Evolutionary conservation across 768 basidiomycete species (phyloP).

Genomic region (Suillus alpinus): DNA sequence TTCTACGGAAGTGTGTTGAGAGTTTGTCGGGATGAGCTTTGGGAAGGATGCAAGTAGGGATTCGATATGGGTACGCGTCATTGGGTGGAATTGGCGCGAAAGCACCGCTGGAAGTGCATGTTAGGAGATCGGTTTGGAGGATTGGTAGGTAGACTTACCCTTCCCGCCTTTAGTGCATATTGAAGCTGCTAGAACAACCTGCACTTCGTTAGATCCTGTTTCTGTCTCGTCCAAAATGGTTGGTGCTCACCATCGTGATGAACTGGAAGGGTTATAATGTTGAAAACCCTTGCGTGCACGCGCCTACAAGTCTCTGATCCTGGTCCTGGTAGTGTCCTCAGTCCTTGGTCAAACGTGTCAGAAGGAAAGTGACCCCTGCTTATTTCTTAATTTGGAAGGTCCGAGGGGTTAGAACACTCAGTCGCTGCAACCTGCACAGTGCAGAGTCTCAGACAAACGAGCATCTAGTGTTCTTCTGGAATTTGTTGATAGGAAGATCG

Average conservation of each 20-base stretch:
- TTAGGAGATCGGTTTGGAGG: neutral
- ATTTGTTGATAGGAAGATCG: neutral
- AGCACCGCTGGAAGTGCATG: conserved; percentile 68
- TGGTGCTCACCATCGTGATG: neutral
- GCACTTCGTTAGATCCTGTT: neutral
- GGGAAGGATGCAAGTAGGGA: conserved; percentile 96
- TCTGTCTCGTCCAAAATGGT: neutral
- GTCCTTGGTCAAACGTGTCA: neutral
- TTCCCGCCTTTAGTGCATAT: conserved; percentile 95
- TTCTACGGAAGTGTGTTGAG: conserved; percentile 95
- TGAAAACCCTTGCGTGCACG: neutral
- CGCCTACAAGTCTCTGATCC: neutral
- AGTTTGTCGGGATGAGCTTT: conserved; percentile 92
- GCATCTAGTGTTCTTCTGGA: neutral
- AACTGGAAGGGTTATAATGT: neutral
- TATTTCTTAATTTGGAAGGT: neutral
- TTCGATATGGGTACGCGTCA: conserved; percentile 90
- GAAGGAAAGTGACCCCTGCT: neutral
- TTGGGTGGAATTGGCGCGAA: conserved; percentile 93
- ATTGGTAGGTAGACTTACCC: conserved; percentile 50
- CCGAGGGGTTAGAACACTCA: neutral
- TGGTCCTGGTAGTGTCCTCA: neutral
- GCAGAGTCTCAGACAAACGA: neutral
- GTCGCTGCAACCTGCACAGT: neutral
- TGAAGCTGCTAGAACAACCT: conserved; percentile 93